A percentile compares a stretch with the other conserved stretches of the same genome.
phyloP scores from a whole-genome alignment of 2,329 filamentous ascomycete species.

The Aspergillus terreus region DNA sequence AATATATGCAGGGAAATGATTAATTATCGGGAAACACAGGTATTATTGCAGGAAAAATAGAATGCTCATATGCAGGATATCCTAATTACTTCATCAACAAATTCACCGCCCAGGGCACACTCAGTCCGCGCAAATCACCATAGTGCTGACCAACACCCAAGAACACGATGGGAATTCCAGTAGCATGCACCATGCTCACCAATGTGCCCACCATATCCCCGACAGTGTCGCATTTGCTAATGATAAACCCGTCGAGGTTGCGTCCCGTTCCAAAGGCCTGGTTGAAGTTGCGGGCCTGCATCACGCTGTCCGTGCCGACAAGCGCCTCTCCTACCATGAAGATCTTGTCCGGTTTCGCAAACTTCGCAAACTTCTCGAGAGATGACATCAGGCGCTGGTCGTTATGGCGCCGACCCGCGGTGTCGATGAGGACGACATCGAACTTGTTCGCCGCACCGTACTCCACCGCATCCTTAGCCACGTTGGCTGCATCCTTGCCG shows the following conservation, averaged over 20 bases:
- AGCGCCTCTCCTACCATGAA: constrained; percentile 94
- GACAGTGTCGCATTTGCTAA: constrained; percentile 97
- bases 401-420: constrained; percentile 90
- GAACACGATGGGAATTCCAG: constrained; percentile 92
- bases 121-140: constrained; percentile 60
- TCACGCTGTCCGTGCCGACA: constrained; percentile 91
- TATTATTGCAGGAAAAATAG: too few species aligned
- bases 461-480: constrained; percentile 88
- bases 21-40: too few species aligned
- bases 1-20: too few species aligned
- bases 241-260: constrained; percentile 91
- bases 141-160: constrained; percentile 71
- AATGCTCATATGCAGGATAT: too few species aligned
- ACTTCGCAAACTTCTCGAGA: constrained; percentile 94
- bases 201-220: constrained; percentile 98
- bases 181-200: constrained; percentile 96
- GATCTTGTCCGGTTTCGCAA: constrained; percentile 95
- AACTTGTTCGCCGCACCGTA: constrained; percentile 72
- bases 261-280: constrained; percentile 78
- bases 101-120: constrained; percentile 61
- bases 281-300: constrained; percentile 95
- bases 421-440: constrained; percentile 96
- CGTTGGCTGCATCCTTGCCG: constrained; percentile 92
- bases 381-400: constrained; percentile 94
- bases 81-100: constrained; percentile 52